Evolutionary conservation across 1,139 yeast genomes (phyloP).

Genomic region (Saccharomyces hybrid): DNA sequence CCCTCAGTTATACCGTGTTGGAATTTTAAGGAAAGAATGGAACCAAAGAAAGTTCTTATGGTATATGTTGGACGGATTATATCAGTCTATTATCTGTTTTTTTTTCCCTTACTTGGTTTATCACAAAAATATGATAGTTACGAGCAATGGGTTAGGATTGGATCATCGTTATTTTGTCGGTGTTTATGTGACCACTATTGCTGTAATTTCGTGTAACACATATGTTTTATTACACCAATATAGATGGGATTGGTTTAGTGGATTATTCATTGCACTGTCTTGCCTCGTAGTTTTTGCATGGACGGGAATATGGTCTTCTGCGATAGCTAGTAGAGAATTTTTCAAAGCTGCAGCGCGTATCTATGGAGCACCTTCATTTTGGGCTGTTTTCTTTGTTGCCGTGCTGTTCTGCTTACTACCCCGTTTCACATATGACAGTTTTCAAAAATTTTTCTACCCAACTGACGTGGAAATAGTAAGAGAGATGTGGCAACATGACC

Average conservation of each 20-base stretch:
- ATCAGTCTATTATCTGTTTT: constrained; percentile 78
- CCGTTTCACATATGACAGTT: constrained; percentile 58
- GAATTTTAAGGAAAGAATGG: constrained; percentile 81
- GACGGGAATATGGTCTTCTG: constrained; percentile 86
- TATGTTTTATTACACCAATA: constrained; percentile 77
- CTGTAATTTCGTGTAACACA: constrained; percentile 72
- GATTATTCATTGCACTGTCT: constrained; percentile 55
- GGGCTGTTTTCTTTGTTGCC: constrained; percentile 80
- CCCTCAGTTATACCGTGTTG: constrained; percentile 85
- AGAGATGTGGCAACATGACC: constrained; percentile 61
- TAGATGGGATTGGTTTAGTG: constrained; percentile 91
- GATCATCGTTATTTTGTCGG: constrained; percentile 89
- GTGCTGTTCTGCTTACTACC: constrained; percentile 68
- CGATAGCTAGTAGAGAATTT: constrained; percentile 54
- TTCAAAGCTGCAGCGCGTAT: constrained; percentile 69
- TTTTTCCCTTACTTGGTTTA: constrained; percentile 78
- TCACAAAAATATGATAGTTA: constrained; percentile 45
- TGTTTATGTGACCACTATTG: constrained; percentile 66
- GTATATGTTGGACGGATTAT: constrained; percentile 81
- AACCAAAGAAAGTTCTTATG: constrained; percentile 68
- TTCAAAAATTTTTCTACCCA: constrained; percentile 60
- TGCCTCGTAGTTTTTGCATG: constrained; percentile 66
- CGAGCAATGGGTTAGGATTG: constrained; percentile 54
- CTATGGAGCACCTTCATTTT: constrained; percentile 64
- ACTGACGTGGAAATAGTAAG: constrained; percentile 79